Evolutionary conservation across 345 rosid genomes (phyloP).

Genomic region (Schrenkiella parvula): DNA sequence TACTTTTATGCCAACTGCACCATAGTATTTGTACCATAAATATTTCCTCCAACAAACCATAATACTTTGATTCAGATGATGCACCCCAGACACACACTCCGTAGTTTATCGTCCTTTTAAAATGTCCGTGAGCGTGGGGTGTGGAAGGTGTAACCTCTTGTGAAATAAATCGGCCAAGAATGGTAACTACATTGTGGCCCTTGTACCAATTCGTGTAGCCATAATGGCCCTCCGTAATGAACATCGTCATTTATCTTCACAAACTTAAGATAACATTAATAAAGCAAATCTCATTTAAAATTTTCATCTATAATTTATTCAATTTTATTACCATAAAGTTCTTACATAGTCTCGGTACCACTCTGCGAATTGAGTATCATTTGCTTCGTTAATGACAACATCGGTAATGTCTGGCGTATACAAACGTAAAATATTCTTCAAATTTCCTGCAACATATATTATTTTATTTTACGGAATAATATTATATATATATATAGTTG

Average conservation of each 20-base stretch:
- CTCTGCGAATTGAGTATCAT: no score
- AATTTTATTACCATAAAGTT: no score
- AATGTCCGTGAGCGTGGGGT: no score
- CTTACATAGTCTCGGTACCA: no score
- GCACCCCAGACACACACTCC: neutral
- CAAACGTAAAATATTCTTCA: no score
- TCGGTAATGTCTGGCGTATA: no score
- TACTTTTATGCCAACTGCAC: neutral
- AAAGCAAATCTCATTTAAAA: no score
- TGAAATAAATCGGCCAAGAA: neutral
- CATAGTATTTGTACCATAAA: neutral
- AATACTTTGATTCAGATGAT: neutral
- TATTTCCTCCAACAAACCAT: neutral
- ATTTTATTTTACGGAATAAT: no score
- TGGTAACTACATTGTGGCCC: neutral
- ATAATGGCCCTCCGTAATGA: neutral
- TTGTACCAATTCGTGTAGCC: neutral
- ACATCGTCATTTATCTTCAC: neutral
- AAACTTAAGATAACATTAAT: no score
- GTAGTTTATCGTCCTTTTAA: neutral
- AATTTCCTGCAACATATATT: no score
- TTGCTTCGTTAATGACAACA: no score
- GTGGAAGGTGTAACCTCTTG: neutral
- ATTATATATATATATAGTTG: no score
- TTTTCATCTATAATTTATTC: neutral